Evolutionary conservation across 345 rosid genomes (phyloP).

Genomic region (Excoecaria cochinchinensis): DNA sequence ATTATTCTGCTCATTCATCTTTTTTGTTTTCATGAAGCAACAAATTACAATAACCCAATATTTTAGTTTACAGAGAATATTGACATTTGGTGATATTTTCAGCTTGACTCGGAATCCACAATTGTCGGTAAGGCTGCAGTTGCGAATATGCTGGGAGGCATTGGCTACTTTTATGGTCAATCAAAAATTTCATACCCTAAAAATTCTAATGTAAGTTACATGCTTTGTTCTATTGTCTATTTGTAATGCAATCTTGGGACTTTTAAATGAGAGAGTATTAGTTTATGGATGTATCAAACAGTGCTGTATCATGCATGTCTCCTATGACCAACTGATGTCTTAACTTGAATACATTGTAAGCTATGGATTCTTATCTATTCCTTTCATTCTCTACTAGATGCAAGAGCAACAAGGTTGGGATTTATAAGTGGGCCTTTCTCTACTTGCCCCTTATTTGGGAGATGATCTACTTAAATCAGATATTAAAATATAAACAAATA

Average conservation of each 20-base stretch:
- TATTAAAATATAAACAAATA: background rate
- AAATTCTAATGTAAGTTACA: slow-evolving; percentile 52
- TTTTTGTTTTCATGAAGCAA: background rate
- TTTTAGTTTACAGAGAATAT: background rate
- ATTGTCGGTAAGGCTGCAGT: slow-evolving; percentile 77
- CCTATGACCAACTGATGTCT: background rate
- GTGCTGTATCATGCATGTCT: background rate
- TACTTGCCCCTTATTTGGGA: background rate
- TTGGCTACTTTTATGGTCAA: slow-evolving; percentile 94
- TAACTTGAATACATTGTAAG: background rate
- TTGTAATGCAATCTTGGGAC: background rate
- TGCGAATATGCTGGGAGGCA: slow-evolving; percentile 88
- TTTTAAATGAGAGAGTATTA: background rate
- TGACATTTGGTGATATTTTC: slow-evolving; percentile 30
- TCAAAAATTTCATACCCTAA: slow-evolving; percentile 61
- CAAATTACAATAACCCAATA: background rate
- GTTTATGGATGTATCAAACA: background rate
- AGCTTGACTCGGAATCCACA: slow-evolving; percentile 63
- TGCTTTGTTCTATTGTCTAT: slow-evolving; percentile 14
- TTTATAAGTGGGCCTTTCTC: background rate
- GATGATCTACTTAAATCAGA: background rate
- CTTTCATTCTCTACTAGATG: background rate
- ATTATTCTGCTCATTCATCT: slow-evolving; percentile 1
- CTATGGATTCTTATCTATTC: background rate
- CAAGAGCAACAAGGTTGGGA: background rate